These are phyloP conservation scores for Heteromeles arbutifolia DNA, from an alignment of 306 rosid species.

Conservation along the genomic window DNA sequence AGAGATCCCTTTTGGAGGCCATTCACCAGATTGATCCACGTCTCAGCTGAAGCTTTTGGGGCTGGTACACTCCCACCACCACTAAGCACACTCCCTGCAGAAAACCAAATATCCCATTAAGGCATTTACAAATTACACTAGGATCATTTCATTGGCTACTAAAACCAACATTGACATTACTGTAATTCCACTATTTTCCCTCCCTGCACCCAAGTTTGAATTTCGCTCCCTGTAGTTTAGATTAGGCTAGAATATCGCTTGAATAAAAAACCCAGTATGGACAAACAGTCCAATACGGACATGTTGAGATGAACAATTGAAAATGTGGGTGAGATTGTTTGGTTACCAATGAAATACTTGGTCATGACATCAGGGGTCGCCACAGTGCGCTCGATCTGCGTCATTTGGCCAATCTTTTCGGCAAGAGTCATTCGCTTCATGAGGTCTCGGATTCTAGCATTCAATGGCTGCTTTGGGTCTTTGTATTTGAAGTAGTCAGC, in stretches of 20 bases:
- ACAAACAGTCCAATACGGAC: not conserved
- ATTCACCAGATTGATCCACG: slow-evolving; percentile 77
- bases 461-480: slow-evolving; percentile 58
- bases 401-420: slow-evolving; percentile 93
- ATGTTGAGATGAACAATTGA: not conserved
- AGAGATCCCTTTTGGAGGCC: slow-evolving; percentile 68
- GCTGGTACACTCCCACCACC: slow-evolving; percentile 99
- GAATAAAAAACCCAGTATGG: not conserved
- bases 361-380: slow-evolving; percentile 61
- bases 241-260: too few species aligned
- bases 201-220: too few species aligned
- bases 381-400: slow-evolving; percentile 66
- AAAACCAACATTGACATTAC: not conserved
- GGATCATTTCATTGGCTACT: not conserved
- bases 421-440: slow-evolving; percentile 56
- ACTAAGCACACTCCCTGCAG: slow-evolving; percentile 90
- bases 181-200: too few species aligned
- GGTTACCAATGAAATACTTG: slow-evolving; percentile 69
- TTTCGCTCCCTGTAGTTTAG: too few species aligned
- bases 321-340: not conserved
- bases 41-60: slow-evolving; percentile 59
- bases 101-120: not conserved
- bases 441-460: slow-evolving; percentile 67
- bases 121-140: too few species aligned
- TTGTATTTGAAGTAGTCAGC: slow-evolving; percentile 58